Conservation (phyloP, 768 basidiomycete genomes). For the Boletus vinaceobasis region DNA sequence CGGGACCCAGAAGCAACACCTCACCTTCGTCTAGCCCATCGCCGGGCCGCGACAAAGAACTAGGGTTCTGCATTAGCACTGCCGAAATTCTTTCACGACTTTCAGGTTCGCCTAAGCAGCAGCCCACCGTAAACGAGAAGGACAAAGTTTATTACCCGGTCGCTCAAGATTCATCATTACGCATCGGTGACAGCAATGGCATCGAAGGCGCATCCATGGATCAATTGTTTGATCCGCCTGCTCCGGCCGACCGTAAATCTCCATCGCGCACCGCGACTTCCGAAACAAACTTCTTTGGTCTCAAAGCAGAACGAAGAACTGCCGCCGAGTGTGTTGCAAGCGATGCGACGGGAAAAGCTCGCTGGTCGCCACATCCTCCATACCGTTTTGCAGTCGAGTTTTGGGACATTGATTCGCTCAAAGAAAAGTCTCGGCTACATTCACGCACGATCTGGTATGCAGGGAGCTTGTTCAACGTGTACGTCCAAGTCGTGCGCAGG, state of each 20-base stretch:
- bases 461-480: slow-evolving; percentile 84
- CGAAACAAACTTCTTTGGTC: slow-evolving; percentile 64
- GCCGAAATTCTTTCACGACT: slow-evolving; percentile 44
- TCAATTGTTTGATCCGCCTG: slow-evolving; percentile 53
- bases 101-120: slow-evolving; percentile 19
- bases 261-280: slow-evolving; percentile 30
- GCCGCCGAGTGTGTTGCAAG: slow-evolving; percentile 40
- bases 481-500: slow-evolving; percentile 84
- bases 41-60: slow-evolving; percentile 50
- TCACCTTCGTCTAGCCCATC: slow-evolving; percentile 38
- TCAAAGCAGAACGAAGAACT: slow-evolving; percentile 45
- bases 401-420: slow-evolving; percentile 77
- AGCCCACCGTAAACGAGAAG: slow-evolving; percentile 15
- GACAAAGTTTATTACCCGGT: slow-evolving; percentile 58
- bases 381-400: slow-evolving; percentile 88
- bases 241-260: slow-evolving; percentile 22
- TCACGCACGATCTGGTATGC: slow-evolving; percentile 89
- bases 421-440: slow-evolving; percentile 81
- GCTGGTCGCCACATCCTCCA: slow-evolving; percentile 74
- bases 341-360: slow-evolving; percentile 43
- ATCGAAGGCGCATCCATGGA: slow-evolving; percentile 61
- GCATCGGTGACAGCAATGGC: slow-evolving; percentile 68
- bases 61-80: slow-evolving; percentile 58
- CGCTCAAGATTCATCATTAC: slow-evolving; percentile 63
- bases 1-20: slow-evolving; percentile 25